Base-by-base conservation (phyloP, 2,329 filamentous ascomycete species). In the Cryphonectria nitschkei region DNA sequence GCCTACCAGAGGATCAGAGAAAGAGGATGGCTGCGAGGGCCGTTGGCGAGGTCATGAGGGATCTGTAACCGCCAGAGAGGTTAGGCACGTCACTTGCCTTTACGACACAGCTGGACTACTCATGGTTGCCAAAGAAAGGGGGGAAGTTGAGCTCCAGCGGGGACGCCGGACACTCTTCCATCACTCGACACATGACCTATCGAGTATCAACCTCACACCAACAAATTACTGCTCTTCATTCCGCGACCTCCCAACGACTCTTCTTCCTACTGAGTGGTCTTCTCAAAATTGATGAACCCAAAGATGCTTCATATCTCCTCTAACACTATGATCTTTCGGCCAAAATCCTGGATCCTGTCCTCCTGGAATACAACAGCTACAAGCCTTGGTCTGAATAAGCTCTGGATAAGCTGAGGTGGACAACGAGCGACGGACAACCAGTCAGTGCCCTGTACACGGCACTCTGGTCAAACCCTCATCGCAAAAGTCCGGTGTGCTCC, bases 1-100 rank as follows among this genome's bases (percentile, higher is more conserved):
- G 87, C 11, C 77, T 92, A 78, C 83, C 88, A 1, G 87, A 89
- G 76, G 86, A 87, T 37, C 88, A 92, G 80, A 84, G 88, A 74
- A 87, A 84, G 78, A 84, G 83, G 72, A 83, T 90, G 80, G 89
- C 89, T 2, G 86, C 86, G 32, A 86, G 86, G 75, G 89, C 89
- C 0, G 88, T 92, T 2, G 84, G 82, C 16, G 89, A 92, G 75
- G 87, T 91, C 43, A 91, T 92, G 89, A 87, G 84, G 75, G 86
- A 89, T 64, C 73, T 89, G 41, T 88, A 70, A 79, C 39, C 13
- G 26, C 16, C 8, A 43, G 14, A 37, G n/a, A 22, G 8, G 3
- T 26, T n/a, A 29, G 13, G 8, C 9, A 52, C 26, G 13, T 34
- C 26, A 26, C 8, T 11, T 43, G 39, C 3, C 26, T 16, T 34